Percentiles rank a stretch among this genome's conserved stretches.
Conservation (phyloP, 257 asterid species). For the Nicotiana tomentosiformis region DNA sequence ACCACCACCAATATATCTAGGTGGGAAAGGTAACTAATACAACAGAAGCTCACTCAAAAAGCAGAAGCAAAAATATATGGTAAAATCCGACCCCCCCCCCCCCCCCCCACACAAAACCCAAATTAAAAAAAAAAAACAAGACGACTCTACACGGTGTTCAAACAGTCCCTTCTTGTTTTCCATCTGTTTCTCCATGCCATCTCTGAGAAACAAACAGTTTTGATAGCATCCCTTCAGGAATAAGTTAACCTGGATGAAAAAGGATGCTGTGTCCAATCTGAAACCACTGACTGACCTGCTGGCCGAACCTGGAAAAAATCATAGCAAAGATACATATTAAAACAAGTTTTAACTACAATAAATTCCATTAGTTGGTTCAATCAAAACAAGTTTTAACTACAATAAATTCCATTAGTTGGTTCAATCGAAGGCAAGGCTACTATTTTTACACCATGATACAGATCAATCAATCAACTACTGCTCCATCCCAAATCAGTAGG, state of each 20-base stretch:
- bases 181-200: not conserved
- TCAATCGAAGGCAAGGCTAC: not conserved
- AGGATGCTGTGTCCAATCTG: not conserved
- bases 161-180: not conserved
- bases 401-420: not conserved
- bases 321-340: not conserved
- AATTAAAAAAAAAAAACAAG: not conserved
- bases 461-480: not conserved
- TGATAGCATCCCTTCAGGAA: not conserved
- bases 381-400: not conserved
- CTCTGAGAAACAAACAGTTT: not conserved
- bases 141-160: not conserved
- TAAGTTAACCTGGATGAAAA: not conserved
- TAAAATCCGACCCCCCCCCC: not conserved
- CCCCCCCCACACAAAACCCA: too few relatives aligned
- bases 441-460: not conserved
- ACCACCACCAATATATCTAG: not conserved
- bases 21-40: not conserved
- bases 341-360: not conserved
- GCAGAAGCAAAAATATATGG: not conserved
- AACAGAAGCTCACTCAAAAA: not conserved
- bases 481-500: not conserved
- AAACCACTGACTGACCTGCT: not conserved
- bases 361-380: not conserved
- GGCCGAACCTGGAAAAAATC: not conserved